Percentiles rank a stretch among this genome's conserved stretches.
Conservation (phyloP, 768 basidiomycete genomes). For the Myochromella boudieri region DNA sequence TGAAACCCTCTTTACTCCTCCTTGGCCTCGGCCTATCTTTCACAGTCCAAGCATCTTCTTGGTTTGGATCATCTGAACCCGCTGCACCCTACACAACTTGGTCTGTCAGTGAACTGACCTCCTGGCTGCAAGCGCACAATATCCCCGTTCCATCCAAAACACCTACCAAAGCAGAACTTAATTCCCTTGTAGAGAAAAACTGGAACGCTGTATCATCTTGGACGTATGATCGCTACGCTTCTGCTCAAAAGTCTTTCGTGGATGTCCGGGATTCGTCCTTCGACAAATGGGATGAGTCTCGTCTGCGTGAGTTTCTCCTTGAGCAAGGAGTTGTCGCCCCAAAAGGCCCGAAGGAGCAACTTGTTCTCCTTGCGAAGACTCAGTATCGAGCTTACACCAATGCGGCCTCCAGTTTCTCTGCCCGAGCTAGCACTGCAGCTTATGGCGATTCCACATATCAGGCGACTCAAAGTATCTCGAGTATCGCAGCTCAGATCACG, state of each 20-base stretch:
- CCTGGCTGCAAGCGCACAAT: conserved; percentile 70
- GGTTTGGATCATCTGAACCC: conserved; percentile 46
- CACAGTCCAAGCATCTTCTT: conserved; percentile 44
- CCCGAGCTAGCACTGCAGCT: conserved; percentile 51
- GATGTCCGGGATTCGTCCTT: conserved; percentile 61
- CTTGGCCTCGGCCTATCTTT: conserved; percentile 28
- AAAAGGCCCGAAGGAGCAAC: conserved; percentile 73
- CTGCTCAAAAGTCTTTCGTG: conserved; percentile 62
- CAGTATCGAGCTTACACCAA: conserved; percentile 60
- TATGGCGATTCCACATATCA: conserved; percentile 43
- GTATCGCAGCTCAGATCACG: conserved; percentile 51
- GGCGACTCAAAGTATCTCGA: conserved; percentile 39
- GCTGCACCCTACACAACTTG: conserved; percentile 46
- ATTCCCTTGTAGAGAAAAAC: conserved; percentile 55
- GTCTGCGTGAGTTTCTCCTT: conserved; percentile 79
- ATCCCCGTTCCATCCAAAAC: conserved; percentile 51
- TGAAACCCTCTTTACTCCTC: conserved; percentile 29
- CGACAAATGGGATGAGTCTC: conserved; percentile 84
- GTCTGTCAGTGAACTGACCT: conserved; percentile 61
- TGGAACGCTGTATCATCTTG: conserved; percentile 56
- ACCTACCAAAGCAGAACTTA: conserved; percentile 41
- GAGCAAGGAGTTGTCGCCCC: conserved; percentile 87
- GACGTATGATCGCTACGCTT: conserved; percentile 62
- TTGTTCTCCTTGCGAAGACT: conserved; percentile 74
- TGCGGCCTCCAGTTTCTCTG: conserved; percentile 57